These are phyloP conservation scores for Lipomyces starkeyi DNA, from an alignment of 805 yeast genomes.

Conservation along the genomic window DNA sequence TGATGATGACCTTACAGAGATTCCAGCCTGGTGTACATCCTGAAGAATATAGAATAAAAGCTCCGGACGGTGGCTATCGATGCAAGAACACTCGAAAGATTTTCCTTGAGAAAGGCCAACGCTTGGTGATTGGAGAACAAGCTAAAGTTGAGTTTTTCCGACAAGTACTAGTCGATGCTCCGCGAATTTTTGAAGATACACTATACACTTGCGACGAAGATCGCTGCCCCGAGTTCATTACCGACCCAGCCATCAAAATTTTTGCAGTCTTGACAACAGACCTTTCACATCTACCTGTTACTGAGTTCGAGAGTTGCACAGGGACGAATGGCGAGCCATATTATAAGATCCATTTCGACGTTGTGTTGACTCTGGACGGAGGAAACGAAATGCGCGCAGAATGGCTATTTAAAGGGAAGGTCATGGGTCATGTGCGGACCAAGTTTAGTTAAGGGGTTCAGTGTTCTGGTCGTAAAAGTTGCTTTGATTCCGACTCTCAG, in stretches of 20 bases:
- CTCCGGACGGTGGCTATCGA: slow-evolving; percentile 25
- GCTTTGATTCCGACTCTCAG: not conserved
- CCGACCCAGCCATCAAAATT: slow-evolving; percentile 10
- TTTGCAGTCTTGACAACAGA: slow-evolving; percentile 25
- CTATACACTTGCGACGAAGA: slow-evolving; percentile 29
- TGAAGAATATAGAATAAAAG: slow-evolving; percentile 9
- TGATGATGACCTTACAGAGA: slow-evolving; percentile 22
- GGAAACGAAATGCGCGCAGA: slow-evolving; percentile 35
- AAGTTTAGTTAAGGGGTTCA: slow-evolving; percentile 10
- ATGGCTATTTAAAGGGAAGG: slow-evolving; percentile 17
- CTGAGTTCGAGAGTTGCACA: slow-evolving; percentile 6
- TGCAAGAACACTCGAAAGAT: slow-evolving; percentile 24
- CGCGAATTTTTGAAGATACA: slow-evolving; percentile 22
- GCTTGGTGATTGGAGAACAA: slow-evolving; percentile 21
- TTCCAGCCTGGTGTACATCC: slow-evolving; percentile 29
- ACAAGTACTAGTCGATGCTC: slow-evolving; percentile 8
- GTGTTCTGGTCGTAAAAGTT: not conserved
- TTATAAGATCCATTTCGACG: slow-evolving; percentile 26
- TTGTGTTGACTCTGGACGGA: slow-evolving; percentile 29
- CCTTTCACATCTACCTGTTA: slow-evolving; percentile 12
- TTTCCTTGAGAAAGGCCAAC: slow-evolving; percentile 26
- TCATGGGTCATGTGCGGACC: slow-evolving; percentile 25
- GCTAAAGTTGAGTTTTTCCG: slow-evolving; percentile 17
- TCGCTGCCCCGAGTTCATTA: slow-evolving; percentile 20
- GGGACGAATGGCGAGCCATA: not conserved